Conservation (phyloP, 2,329 filamentous ascomycete species). For the Ophiosphaerella korrae region DNA sequence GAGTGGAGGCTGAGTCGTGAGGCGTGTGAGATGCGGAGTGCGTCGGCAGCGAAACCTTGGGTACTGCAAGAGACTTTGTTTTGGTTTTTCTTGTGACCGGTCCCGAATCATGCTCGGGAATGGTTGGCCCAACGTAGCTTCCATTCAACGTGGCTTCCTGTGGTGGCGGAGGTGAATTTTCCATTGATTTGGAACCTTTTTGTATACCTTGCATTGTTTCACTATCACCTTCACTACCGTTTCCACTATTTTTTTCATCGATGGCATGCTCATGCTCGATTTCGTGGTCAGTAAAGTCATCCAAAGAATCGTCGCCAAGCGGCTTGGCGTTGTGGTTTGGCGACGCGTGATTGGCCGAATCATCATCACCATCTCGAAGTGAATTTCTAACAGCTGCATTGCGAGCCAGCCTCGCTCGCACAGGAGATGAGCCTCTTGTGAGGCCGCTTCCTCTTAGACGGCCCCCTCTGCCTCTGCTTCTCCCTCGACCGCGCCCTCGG, state of each 20-base stretch:
- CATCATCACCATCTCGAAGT: conserved; percentile 43
- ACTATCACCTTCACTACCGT: conserved; percentile 21
- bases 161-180: conserved; percentile 25
- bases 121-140: conserved; percentile 7
- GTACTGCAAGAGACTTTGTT: conserved; percentile 16
- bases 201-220: conserved; percentile 17
- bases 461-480: conserved; percentile 38
- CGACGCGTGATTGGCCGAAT: conserved; percentile 41
- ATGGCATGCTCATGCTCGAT: conserved; percentile 16
- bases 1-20: conserved; percentile 30
- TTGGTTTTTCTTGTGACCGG: conserved; percentile 2
- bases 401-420: conserved; percentile 38
- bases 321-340: conserved; percentile 36
- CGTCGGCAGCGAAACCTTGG: conserved; percentile 26
- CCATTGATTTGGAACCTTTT: conserved; percentile 16
- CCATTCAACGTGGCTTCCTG: conserved; percentile 14
- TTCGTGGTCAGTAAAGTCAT: conserved; percentile 20
- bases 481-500: conserved; percentile 34
- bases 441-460: conserved; percentile 27
- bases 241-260: conserved; percentile 7
- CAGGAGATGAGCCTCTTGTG: conserved; percentile 30
- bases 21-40: conserved; percentile 35
- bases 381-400: conserved; percentile 40
- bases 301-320: conserved; percentile 21
- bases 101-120: conserved; percentile 13